Base-by-base conservation (phyloP, 495 filamentous ascomycete species). In the Aspergillus incahuasiensis region DNA sequence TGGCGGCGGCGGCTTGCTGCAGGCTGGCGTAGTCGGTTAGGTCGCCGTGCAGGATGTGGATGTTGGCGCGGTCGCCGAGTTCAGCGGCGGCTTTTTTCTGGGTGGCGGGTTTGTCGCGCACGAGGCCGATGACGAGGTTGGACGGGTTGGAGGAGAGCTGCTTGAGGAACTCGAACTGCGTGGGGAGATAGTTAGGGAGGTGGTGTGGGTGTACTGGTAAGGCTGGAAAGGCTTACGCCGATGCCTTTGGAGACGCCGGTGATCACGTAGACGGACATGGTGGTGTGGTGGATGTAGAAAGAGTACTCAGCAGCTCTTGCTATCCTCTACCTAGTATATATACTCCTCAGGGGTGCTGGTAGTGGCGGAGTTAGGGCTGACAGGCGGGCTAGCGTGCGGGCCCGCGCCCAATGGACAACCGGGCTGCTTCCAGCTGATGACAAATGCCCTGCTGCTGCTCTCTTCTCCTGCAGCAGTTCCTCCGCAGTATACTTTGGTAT, bases 181-280 rank as follows among this genome's bases (percentile, higher is more conserved):
- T 35, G 6, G 2, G 22, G 51, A 30, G 9, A 30, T 30, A 30
- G 7, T 32, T 54, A 21, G 8, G 22, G 19, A 28, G 25, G 25
- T 4, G 25, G 3, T 28, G 3, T 28, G 8, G 25, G 8, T 28
- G 25, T 28, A 28, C 16, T 46, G 6, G 21, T 16, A 13, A 15
- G 13, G 51, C 8, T 22, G 12, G n/a, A 20, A 18, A 13, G 21
- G 19, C 19, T 8, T 48, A 55, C 52, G 21, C 52, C 52, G 22
- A 55, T 55, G 11, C 52, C 42, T 21, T 41, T 30, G 0, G 52
- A 55, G 52, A 25, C 52, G 45, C 52, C 52, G 21, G 43, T 55
- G 41, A 55, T 28, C 1, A 39, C 52, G 52, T 55, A 55, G 42
- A 41, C 45, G 34, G 52, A 19, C 52, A 55, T 55, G 24, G n/a